These are phyloP conservation scores for Centella asiatica DNA, from an alignment of 129 eudicot genomes.

Conservation along the genomic window DNA sequence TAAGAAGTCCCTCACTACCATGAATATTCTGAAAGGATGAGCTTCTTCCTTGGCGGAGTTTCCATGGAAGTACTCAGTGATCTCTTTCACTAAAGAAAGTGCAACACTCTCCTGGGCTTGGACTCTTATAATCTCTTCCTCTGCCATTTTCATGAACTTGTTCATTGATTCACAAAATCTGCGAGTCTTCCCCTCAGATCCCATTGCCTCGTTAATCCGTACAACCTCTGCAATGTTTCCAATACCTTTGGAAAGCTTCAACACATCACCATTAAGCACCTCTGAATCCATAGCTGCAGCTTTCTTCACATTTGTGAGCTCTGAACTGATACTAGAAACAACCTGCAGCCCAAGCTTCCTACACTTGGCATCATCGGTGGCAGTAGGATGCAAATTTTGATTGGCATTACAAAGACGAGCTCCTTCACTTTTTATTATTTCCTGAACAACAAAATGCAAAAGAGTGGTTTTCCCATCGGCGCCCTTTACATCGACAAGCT, in stretches of 20 bases:
- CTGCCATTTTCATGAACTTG: conserved; percentile 57
- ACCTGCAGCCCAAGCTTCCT: conserved; percentile 85
- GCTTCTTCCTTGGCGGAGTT: conserved; percentile 89
- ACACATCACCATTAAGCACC: conserved; percentile 65
- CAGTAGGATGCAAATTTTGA: conserved; percentile 19
- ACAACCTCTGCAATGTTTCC: conserved; percentile 42
- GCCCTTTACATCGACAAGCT: conserved; percentile 83
- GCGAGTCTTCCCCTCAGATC: conserved; percentile 24
- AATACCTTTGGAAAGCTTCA: conserved; percentile 63
- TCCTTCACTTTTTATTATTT: conserved; percentile 66
- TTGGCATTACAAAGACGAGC: conserved; percentile 45
- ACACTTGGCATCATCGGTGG: conserved; percentile 59
- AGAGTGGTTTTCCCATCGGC: conserved; percentile 95
- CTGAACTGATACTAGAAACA: conserved; percentile 62
- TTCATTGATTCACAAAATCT: conserved; percentile 61
- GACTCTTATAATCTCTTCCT: conserved; percentile 61
- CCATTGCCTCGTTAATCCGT: conserved; percentile 28
- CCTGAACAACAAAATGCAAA: conserved; percentile 90
- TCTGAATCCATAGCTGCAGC: conserved; percentile 95
- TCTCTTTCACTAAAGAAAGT: conserved; percentile 65
- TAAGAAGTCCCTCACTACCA: conserved; percentile 86
- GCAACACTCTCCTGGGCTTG: conserved; percentile 71
- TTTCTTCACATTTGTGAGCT: conserved; percentile 72
- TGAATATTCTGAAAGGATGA: conserved; percentile 78
- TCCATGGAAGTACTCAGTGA: conserved; percentile 95